Base-by-base conservation (phyloP, 768 basidiomycete genomes). In the Tricholoma saponaceum region DNA sequence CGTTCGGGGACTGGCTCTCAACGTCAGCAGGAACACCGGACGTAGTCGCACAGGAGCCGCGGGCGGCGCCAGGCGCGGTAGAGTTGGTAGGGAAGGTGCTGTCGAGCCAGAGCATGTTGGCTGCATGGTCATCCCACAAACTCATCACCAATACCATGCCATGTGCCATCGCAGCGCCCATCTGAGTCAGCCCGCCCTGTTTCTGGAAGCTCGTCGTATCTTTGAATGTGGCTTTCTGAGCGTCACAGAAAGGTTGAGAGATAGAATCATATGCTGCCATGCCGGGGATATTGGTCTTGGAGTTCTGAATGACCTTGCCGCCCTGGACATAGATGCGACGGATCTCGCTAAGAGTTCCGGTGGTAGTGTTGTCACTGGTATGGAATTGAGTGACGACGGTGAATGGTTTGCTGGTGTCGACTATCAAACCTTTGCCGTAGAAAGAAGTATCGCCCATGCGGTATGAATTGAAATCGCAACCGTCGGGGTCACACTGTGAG, bases 401-500 rank as follows among this genome's bases (percentile, higher is more conserved):
- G 68, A 78, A 70, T 60, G 65, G 65, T 35, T 60, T 54, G 64
- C 56, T 67, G 61, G 75, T 78, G 66, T 77, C 72, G 67, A 77
- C 68, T 52, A 67, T 73, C 60, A 60, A 54, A 55, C 71, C 71
- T 20, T 62, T 60, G 50, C 76, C 76, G 64, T 69, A 70, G 73
- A 75, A 77, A 39, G 52, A 28, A 8, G 47, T 51, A 64, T 73
- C 62, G 54, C 76, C 76, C 74, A 74, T 69, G 60, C 76, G 73
- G 68, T 64, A 78, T n/a, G 76, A 74, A 70, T 77, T 78, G 75
- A 75, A 78, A 63, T 76, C 75, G 67, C 76, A 78, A 53, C 76
- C 76, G 59, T 72, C 74, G 57, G 63, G 60, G 66, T 78, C 76
- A 65, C 76, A 78, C 41, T 73, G 60, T 37, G 70, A 68, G 60